Evolutionary conservation across 1,284 basidiomycete genomes (phyloP).

Genomic region (Austroboletus novae-zelandiae): DNA sequence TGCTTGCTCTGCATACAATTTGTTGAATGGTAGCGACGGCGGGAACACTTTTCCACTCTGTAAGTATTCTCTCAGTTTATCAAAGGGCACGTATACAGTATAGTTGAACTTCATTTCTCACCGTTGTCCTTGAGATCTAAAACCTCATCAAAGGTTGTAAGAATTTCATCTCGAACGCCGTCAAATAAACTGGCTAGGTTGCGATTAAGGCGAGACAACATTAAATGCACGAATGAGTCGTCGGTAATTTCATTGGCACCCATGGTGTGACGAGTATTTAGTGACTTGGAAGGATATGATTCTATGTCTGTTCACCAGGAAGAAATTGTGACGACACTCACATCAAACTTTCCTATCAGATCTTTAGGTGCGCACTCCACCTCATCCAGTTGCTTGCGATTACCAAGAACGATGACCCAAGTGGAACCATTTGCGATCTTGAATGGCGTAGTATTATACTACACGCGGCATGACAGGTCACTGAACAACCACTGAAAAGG

Average conservation of each 20-base stretch:
- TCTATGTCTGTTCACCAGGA: neutral
- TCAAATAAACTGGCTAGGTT: constrained; percentile 27
- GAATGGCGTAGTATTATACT: neutral
- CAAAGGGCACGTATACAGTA: too few species aligned
- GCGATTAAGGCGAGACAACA: constrained; percentile 27
- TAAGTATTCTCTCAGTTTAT: neutral
- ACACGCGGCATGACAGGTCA: neutral
- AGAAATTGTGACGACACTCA: neutral
- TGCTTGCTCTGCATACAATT: constrained; percentile 33
- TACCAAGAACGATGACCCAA: neutral
- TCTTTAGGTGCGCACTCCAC: neutral
- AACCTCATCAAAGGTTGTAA: constrained; percentile 26
- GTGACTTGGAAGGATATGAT: neutral
- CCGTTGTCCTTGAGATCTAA: constrained; percentile 15
- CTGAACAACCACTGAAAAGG: neutral
- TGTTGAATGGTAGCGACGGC: constrained; percentile 16
- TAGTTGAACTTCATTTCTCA: neutral
- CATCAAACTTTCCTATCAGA: neutral
- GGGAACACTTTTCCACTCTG: constrained; percentile 30
- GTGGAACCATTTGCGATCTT: neutral
- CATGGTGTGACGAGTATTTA: too few species aligned
- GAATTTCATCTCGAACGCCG: constrained; percentile 35
- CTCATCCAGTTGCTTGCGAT: neutral
- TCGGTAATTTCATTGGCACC: too few species aligned
- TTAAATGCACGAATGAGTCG: constrained; percentile 17